phyloP scores from a whole-genome alignment of 805 yeast genomes.

The Groenewaldozyma salmanticensis region DNA sequence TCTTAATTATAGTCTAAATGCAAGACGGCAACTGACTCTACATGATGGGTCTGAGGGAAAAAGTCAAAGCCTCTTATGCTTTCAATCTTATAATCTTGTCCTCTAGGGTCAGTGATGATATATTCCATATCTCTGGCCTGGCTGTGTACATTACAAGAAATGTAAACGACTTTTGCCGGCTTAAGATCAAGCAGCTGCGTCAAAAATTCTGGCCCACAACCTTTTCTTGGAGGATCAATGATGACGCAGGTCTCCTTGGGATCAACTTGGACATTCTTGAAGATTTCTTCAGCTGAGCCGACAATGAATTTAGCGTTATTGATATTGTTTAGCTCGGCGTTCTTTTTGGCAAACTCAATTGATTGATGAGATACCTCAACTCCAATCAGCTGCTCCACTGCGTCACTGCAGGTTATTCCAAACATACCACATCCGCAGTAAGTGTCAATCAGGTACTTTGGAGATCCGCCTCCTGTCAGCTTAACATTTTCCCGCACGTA shows the following conservation, averaged over 20 bases:
- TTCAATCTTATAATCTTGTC: slow-evolving; percentile 56
- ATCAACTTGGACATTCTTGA: slow-evolving; percentile 56
- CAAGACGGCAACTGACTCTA: slow-evolving; percentile 80
- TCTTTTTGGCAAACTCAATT: slow-evolving; percentile 74
- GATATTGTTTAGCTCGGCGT: slow-evolving; percentile 68
- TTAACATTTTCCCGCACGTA: slow-evolving; percentile 69
- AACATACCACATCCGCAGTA: slow-evolving; percentile 95
- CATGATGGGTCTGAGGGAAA: slow-evolving; percentile 92
- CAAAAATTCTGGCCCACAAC: slow-evolving; percentile 83
- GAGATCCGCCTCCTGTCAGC: slow-evolving; percentile 30
- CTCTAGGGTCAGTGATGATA: slow-evolving; percentile 55
- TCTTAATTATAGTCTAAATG: not conserved
- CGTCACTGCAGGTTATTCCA: slow-evolving; percentile 72
- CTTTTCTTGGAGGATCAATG: slow-evolving; percentile 95
- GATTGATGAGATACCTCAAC: slow-evolving; percentile 91
- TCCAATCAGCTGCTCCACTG: slow-evolving; percentile 80
- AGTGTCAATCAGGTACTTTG: slow-evolving; percentile 75
- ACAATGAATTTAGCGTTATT: slow-evolving; percentile 74
- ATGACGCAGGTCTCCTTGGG: slow-evolving; percentile 74
- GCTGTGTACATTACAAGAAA: slow-evolving; percentile 94
- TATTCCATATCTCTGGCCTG: slow-evolving; percentile 91
- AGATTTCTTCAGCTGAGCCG: slow-evolving; percentile 88
- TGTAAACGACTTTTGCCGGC: slow-evolving; percentile 85
- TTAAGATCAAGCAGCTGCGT: slow-evolving; percentile 73
- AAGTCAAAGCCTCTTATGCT: slow-evolving; percentile 91